Evolutionary conservation across 2,329 filamentous ascomycete species (phyloP), one percentile per base, ranked within the genome.

Genomic region (Fusarium globosum): DNA sequence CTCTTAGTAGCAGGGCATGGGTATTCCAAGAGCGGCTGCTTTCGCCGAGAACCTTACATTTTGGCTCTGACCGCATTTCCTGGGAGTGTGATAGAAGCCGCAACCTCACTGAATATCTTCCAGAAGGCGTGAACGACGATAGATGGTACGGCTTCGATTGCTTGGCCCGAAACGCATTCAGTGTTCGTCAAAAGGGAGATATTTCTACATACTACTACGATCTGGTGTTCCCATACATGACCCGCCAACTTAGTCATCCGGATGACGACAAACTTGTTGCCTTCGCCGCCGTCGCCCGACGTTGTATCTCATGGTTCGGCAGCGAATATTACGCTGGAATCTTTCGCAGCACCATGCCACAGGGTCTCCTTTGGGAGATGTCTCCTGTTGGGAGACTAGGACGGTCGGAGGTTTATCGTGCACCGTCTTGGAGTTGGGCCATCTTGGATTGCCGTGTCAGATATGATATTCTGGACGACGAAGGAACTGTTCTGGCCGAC

Each of bases 351-450:
- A 61, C 26, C 10, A 49, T 61, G 43, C 61, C 61, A 4, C 8
- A 18, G 1, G 30, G 15, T 33, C 55, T 64, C 6, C 30, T 64
- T 2, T 64, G 55, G 61, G n/a, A 51, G 28, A 33, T 33, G 26
- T 20, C 18, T 18, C 13, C 14, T 3, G 1, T 14, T 18, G n/a
- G n/a, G 4, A 7, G 4, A 1, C 14, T 48, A 14, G 28, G 20
- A 42, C 30, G 55, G 3, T 33, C 55, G 1, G 15, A 28, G 12
- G 30, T 7, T 18, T 64, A 61, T 12, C 61, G 43, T 4, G 53
- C 53, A 7, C 59, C 59, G 16, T 57, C 59, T 7, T 62, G 59
- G 59, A 62, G 51, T 18, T 62, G 59, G 59, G 59, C 51, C 4
- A 58, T 21, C 41, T 12, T 62, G 7, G 59, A 62, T 36, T 12